A percentile compares a stretch with the other conserved stretches of the same genome.
These are phyloP conservation scores for Amanita muscaria DNA, from an alignment of 768 basidiomycete species.

Conservation along the genomic window DNA sequence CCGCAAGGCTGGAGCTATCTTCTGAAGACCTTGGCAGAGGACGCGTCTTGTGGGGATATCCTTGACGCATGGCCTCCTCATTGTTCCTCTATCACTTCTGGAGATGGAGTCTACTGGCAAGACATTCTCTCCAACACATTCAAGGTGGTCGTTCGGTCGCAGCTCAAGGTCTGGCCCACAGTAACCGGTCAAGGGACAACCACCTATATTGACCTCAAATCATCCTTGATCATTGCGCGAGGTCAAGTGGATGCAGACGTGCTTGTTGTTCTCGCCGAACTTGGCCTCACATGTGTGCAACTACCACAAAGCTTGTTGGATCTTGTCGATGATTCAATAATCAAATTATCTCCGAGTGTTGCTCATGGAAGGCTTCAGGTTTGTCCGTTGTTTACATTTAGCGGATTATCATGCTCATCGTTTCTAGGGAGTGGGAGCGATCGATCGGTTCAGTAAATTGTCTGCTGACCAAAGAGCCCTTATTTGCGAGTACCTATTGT, in stretches of 20 bases:
- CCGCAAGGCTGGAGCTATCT: slow-evolving; percentile 34
- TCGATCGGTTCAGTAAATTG: slow-evolving; percentile 8
- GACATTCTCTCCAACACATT: slow-evolving; percentile 24
- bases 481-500: slow-evolving; percentile 28
- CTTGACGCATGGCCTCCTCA: slow-evolving; percentile 33
- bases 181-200: background rate
- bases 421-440: slow-evolving; percentile 14
- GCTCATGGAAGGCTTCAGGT: slow-evolving; percentile 25
- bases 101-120: slow-evolving; percentile 33
- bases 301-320: slow-evolving; percentile 27
- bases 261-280: slow-evolving; percentile 21
- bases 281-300: slow-evolving; percentile 27
- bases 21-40: slow-evolving; percentile 22
- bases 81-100: slow-evolving; percentile 22
- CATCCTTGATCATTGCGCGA: slow-evolving; percentile 20
- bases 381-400: slow-evolving; percentile 8
- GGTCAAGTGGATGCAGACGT: slow-evolving; percentile 12
- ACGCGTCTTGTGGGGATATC: slow-evolving; percentile 17
- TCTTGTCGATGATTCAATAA: slow-evolving; percentile 15
- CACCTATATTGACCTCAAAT: slow-evolving; percentile 1
- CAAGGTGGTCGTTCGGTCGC: slow-evolving; percentile 15
- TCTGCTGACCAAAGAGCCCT: slow-evolving; percentile 5
- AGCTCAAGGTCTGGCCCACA: slow-evolving; percentile 3
- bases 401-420: background rate
- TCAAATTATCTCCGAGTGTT: slow-evolving; percentile 19